Percentiles rank a stretch among this genome's conserved stretches.
These are phyloP conservation scores for Cordyceps farinosa DNA, from an alignment of 2,329 filamentous ascomycete genomes.

Conservation along the genomic window DNA sequence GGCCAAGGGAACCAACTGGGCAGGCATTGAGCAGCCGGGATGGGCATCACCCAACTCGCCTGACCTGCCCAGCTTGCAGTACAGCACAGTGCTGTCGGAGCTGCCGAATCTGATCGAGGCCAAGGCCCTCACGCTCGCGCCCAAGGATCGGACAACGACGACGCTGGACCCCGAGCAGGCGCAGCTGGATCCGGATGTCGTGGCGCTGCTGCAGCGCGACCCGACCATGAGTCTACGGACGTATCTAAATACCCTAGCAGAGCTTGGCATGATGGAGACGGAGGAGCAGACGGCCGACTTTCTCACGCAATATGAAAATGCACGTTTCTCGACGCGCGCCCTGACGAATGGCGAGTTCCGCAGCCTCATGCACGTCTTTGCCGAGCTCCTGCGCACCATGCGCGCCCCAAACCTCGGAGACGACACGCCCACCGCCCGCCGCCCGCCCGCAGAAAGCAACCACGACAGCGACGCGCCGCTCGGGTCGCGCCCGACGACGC, in stretches of 20 bases:
- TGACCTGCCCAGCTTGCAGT: slow-evolving; percentile 78
- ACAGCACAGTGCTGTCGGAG: slow-evolving; percentile 75
- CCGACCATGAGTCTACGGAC: slow-evolving; percentile 70
- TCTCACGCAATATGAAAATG: slow-evolving; percentile 73
- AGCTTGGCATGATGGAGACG: slow-evolving; percentile 57
- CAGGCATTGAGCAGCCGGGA: slow-evolving; percentile 77
- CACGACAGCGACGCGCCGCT: slow-evolving; percentile 46
- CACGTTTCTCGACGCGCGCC: slow-evolving; percentile 72
- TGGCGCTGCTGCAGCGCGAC: slow-evolving; percentile 67
- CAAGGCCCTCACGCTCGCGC: slow-evolving; percentile 83
- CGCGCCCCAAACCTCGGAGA: slow-evolving; percentile 50
- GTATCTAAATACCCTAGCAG: slow-evolving; percentile 70
- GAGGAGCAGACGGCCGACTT: slow-evolving; percentile 53
- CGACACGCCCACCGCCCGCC: slow-evolving; percentile 3
- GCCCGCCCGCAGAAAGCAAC: slow-evolving; percentile 36
- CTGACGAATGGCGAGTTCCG: slow-evolving; percentile 70
- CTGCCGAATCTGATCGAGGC: slow-evolving; percentile 88
- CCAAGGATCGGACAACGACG: slow-evolving; percentile 38
- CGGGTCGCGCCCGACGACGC: slow-evolving; percentile 41
- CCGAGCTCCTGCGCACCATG: slow-evolving; percentile 76
- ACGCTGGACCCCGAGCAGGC: slow-evolving; percentile 37
- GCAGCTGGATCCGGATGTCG: slow-evolving; percentile 58
- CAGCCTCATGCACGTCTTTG: slow-evolving; percentile 78
- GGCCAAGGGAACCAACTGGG: slow-evolving; percentile 63
- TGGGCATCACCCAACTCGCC: slow-evolving; percentile 79